Base-by-base conservation (phyloP, 208 protist genomes). In the Leishmania aethiopica region DNA sequence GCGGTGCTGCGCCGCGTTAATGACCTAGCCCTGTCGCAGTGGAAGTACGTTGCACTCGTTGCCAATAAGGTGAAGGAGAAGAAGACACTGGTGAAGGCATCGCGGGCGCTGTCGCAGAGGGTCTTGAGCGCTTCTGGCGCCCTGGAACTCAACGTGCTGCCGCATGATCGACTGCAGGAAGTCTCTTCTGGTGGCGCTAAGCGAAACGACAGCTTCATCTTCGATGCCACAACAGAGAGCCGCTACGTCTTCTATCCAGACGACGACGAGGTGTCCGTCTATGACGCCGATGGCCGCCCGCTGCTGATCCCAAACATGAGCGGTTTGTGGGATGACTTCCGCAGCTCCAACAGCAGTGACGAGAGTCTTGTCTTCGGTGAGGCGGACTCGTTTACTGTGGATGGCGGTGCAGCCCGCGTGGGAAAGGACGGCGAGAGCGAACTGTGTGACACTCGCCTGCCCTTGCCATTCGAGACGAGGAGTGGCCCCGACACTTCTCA, bases 281-380 rank as follows among this genome's bases (percentile, higher is more conserved):
- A 78, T 55, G 79, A 78, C 59, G 74, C 59, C 8, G 45, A 59
- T 53, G 80, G 80, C 7, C 32, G 47, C 0, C 51, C 64, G 3
- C 74, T 83, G 28, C 37, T 83, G 13, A 75, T 79, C 49, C 80
- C 74, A 1, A 83, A 78, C 42, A 15, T 79, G 1, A 83, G 80
- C 42, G 80, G 75, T 25, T 35, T 83, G 13, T 83, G 40, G 11
- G 73, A 45, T 42, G 80, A 83, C 10, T n/a, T 35, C 3, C 62
- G 25, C 25, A 74, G 80, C 37, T 19, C 40, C 11, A 32, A 8
- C 32, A 35, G 2, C 13, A 83, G 74, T 25, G 51, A 60, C 28
- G 51, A 28, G 2, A 79, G 47, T 66, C 17, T n/a, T 19, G 28
- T 79, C 28, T 62, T 75, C 19, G 53, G 76, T 15, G 32, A 32